Evolutionary conservation across 2,329 filamentous ascomycete genomes (phyloP).

Genomic region (Tympanopsis confertula): DNA sequence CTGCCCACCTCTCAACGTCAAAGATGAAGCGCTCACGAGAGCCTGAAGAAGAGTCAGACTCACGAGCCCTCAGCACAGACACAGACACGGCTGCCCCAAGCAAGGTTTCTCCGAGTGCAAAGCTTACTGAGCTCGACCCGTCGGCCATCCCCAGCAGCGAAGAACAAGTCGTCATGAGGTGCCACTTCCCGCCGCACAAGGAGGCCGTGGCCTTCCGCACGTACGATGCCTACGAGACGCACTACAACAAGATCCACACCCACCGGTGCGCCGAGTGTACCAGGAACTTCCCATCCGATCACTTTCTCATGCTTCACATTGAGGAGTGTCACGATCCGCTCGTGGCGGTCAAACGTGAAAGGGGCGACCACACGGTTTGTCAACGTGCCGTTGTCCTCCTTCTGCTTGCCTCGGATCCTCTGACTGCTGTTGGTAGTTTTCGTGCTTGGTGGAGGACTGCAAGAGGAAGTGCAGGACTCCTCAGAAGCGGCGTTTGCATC

Average conservation of each 20-base stretch:
- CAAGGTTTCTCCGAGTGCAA: conserved; percentile 24
- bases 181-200: conserved; percentile 69
- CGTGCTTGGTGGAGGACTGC: conserved; percentile 82
- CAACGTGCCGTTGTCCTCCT: not conserved
- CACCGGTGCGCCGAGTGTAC: conserved; percentile 78
- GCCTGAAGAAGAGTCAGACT: conserved; percentile 33
- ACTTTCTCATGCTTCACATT: conserved; percentile 74
- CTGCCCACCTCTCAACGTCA: too few relatives aligned
- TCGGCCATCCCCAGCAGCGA: conserved; percentile 9
- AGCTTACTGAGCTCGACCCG: conserved; percentile 48
- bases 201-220: conserved; percentile 59
- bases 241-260: conserved; percentile 70
- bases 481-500: conserved; percentile 74
- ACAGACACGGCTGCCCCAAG: conserved; percentile 5
- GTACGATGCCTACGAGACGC: conserved; percentile 73
- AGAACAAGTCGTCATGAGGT: conserved; percentile 52
- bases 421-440: conserved; percentile 43
- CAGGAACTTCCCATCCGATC: conserved; percentile 76
- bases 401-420: not conserved
- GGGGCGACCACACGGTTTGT: conserved; percentile 75
- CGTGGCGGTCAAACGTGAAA: conserved; percentile 56
- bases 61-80: conserved; percentile 1
- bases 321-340: conserved; percentile 85
- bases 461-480: conserved; percentile 73
- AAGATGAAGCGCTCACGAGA: conserved; percentile 56